Percentiles rank a stretch among this genome's conserved stretches.
Conservation (phyloP, 371 early-diverging fungal species). For the Blakeslea trispora region DNA sequence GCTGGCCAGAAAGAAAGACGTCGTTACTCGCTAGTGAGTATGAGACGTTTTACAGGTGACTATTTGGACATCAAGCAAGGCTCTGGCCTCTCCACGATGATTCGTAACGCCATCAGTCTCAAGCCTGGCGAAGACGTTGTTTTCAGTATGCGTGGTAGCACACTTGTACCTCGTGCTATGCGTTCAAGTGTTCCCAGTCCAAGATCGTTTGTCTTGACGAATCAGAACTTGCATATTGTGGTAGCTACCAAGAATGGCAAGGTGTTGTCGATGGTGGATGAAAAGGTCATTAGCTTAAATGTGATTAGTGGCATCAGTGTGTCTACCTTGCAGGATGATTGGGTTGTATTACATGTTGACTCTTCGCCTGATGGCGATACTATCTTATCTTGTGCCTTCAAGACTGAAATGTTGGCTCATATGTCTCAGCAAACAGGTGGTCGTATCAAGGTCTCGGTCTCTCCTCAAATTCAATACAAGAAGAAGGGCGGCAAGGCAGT, state of each 20-base stretch:
- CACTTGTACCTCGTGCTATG: constrained; percentile 76
- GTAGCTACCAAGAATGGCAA: constrained; percentile 55
- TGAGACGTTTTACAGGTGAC: constrained; percentile 90
- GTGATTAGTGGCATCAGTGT: constrained; percentile 58
- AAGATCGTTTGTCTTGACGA: constrained; percentile 72
- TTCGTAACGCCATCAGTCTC: constrained; percentile 65
- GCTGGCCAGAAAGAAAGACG: constrained; percentile 90
- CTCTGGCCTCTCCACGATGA: constrained; percentile 63
- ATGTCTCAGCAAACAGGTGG: constrained; percentile 54
- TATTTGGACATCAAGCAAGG: constrained; percentile 79
- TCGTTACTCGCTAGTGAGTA: constrained; percentile 81
- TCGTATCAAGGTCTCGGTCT: constrained; percentile 52
- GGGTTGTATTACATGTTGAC: constrained; percentile 73
- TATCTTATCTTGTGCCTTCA: constrained; percentile 56
- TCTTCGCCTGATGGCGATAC: constrained; percentile 58
- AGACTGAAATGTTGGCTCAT: constrained; percentile 81
- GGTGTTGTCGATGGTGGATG: constrained; percentile 52
- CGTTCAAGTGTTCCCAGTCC: constrained; percentile 80
- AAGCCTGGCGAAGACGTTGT: constrained; percentile 60
- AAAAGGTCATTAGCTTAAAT: constrained; percentile 51
- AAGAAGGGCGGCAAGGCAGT: constrained; percentile 80
- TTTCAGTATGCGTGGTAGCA: constrained; percentile 69
- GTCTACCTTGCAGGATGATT: constrained; percentile 77
- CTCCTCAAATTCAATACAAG: constrained; percentile 61
- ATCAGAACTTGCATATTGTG: constrained; percentile 56